These are phyloP conservation scores for Filosporella fistucella DNA, from an alignment of 495 filamentous ascomycete species.

Conservation along the genomic window DNA sequence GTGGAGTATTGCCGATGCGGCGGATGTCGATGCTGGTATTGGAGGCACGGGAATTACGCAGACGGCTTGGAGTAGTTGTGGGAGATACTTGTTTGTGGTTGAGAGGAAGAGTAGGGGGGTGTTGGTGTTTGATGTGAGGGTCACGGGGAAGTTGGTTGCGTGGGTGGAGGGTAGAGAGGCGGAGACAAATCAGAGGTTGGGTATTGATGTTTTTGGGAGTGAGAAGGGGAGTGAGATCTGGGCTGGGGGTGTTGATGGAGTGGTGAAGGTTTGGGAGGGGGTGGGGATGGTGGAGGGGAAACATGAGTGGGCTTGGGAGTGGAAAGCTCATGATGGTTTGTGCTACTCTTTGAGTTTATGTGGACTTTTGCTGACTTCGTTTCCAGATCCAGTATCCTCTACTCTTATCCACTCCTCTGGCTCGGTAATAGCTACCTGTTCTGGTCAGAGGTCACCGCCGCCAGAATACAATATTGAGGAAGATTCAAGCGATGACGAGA, in stretches of 20 bases:
- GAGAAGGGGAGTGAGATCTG: constrained; percentile 66
- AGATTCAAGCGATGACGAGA: constrained; percentile 3
- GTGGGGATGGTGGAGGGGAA: constrained; percentile 49
- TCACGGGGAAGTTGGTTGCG: constrained; percentile 61
- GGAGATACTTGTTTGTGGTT: constrained; percentile 81
- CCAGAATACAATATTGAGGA: constrained; percentile 1
- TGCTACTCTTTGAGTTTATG: background rate
- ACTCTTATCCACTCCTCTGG: constrained; percentile 63
- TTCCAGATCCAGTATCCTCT: constrained; percentile 46
- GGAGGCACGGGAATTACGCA: constrained; percentile 71
- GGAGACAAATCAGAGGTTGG: constrained; percentile 71
- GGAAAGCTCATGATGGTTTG: constrained; percentile 46
- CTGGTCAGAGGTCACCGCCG: constrained; percentile 46
- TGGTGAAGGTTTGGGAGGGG: constrained; percentile 71
- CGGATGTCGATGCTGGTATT: constrained; percentile 29
- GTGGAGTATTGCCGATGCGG: constrained; percentile 49
- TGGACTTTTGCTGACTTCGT: background rate
- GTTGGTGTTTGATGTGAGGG: constrained; percentile 79
- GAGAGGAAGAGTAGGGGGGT: constrained; percentile 75
- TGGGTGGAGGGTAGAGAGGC: constrained; percentile 68
- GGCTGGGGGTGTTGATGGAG: constrained; percentile 79
- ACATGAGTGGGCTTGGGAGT: constrained; percentile 51
- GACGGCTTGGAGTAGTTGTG: constrained; percentile 76
- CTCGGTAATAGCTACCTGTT: constrained; percentile 68
- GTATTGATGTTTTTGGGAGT: constrained; percentile 60